Conservation (phyloP, 805 yeast genomes). For the Lachancea thermotolerans region DNA sequence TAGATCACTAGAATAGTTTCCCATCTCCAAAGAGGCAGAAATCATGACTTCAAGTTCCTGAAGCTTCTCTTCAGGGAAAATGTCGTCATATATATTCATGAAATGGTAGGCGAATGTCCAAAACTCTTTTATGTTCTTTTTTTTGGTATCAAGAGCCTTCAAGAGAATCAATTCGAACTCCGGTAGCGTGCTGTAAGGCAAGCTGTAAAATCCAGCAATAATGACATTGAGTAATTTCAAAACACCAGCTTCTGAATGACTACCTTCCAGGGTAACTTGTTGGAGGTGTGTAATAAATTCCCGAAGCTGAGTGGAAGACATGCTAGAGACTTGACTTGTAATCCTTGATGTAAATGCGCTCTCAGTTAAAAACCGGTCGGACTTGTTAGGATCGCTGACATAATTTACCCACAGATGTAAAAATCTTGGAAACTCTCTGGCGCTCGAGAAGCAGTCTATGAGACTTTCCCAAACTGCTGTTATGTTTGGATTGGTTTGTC, state of each 20-base stretch:
- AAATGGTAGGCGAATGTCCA: slow-evolving; percentile 46
- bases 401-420: slow-evolving; percentile 39
- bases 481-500: slow-evolving; percentile 6
- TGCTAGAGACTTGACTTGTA: slow-evolving; percentile 35
- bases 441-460: slow-evolving; percentile 43
- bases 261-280: not conserved
- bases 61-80: slow-evolving; percentile 15
- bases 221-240: slow-evolving; percentile 28
- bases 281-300: slow-evolving; percentile 21
- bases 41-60: not conserved
- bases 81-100: slow-evolving; percentile 41
- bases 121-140: slow-evolving; percentile 14
- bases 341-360: slow-evolving; percentile 32
- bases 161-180: slow-evolving; percentile 20
- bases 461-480: slow-evolving; percentile 28
- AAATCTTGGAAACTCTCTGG: slow-evolving; percentile 52
- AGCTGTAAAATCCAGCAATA: slow-evolving; percentile 36
- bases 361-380: slow-evolving; percentile 18
- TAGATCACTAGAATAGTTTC: slow-evolving; percentile 11
- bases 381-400: slow-evolving; percentile 7
- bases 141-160: slow-evolving; percentile 20
- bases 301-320: slow-evolving; percentile 44
- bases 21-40: not conserved
- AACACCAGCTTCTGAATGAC: slow-evolving; percentile 4
- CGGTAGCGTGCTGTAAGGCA: slow-evolving; percentile 27